Conservation (phyloP, 352 stramenopile species). For the Phytopythium montanum region DNA sequence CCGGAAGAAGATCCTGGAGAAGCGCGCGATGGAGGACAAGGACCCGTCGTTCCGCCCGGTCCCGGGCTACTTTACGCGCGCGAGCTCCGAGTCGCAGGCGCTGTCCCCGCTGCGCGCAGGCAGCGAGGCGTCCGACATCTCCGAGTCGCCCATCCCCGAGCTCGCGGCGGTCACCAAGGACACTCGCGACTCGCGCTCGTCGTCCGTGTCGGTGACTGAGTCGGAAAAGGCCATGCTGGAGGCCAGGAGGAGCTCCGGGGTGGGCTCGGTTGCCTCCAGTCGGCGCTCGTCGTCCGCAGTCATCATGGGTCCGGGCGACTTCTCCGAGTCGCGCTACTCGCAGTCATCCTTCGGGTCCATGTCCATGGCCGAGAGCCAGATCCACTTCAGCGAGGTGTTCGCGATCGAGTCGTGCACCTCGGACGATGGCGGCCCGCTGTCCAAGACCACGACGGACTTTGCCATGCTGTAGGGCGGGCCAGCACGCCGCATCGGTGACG, state of each 20-base stretch:
- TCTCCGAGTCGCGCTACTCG: conserved; percentile 24
- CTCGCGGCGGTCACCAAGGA: conserved; percentile 27
- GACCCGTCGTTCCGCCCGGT: conserved; percentile 20
- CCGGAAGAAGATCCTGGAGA: conserved; percentile 54
- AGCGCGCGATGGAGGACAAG: conserved; percentile 39
- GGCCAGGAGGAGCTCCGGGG: conserved; percentile 13
- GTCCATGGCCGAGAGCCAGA: conserved; percentile 47
- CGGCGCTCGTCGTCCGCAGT: conserved; percentile 47
- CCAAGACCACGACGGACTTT: conserved; percentile 41
- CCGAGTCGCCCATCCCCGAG: conserved; percentile 44
- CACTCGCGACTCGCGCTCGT: conserved; percentile 41
- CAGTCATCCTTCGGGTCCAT: conserved; percentile 19
- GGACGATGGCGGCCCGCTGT: conserved; percentile 33
- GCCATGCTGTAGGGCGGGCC: conserved; percentile 46
- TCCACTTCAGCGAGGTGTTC: conserved; percentile 72
- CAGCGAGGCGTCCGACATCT: conserved; percentile 10
- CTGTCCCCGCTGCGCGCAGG: conserved; percentile 26
- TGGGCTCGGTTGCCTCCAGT: conserved; percentile 15
- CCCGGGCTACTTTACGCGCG: conserved; percentile 37
- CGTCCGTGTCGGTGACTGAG: conserved; percentile 36
- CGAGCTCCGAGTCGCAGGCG: conserved; percentile 10
- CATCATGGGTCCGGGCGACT: conserved; percentile 26
- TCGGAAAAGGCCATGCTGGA: conserved; percentile 30
- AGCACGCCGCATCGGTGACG: not conserved
- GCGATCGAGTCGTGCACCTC: conserved; percentile 29